phyloP scores from a whole-genome alignment of 2,329 filamentous ascomycete species.

The Beauveria sp. region DNA sequence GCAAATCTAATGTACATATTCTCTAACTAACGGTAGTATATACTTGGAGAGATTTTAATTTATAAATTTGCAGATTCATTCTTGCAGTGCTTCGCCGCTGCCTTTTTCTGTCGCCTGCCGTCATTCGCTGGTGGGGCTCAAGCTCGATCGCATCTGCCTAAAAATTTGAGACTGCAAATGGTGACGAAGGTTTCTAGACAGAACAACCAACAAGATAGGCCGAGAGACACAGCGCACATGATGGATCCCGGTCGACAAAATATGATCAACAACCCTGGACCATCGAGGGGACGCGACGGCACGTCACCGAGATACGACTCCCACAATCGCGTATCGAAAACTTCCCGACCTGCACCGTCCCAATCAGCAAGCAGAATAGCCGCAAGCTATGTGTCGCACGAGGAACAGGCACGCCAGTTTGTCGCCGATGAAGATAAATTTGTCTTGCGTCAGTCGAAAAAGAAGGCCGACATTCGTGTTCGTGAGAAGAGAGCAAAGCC shows the following conservation, averaged over 20 bases:
- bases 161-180: background rate
- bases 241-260: slow-evolving; percentile 51
- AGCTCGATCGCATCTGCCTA: slow-evolving; percentile 5
- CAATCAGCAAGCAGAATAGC: slow-evolving; percentile 21
- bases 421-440: slow-evolving; percentile 94
- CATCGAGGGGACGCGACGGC: slow-evolving; percentile 38
- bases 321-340: slow-evolving; percentile 50
- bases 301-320: slow-evolving; percentile 49
- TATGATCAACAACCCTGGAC: slow-evolving; percentile 38
- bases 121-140: slow-evolving; percentile 1
- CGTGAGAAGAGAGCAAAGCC: slow-evolving; percentile 84
- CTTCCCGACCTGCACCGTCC: slow-evolving; percentile 25
- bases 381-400: slow-evolving; percentile 55
- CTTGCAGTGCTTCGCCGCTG: too few relatives aligned
- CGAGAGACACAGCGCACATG: slow-evolving; percentile 5
- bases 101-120: background rate
- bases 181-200: background rate
- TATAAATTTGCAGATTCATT: too few relatives aligned
- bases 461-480: slow-evolving; percentile 92
- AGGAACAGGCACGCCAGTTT: slow-evolving; percentile 73
- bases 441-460: slow-evolving; percentile 93
- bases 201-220: background rate
- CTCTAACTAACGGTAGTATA: background rate
- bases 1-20: background rate
- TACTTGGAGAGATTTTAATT: too few relatives aligned